A percentile compares a stretch with the other conserved stretches of the same genome.
Evolutionary conservation across 1,284 basidiomycete species (phyloP).

Genomic region (Paramarasmius palmivorus): DNA sequence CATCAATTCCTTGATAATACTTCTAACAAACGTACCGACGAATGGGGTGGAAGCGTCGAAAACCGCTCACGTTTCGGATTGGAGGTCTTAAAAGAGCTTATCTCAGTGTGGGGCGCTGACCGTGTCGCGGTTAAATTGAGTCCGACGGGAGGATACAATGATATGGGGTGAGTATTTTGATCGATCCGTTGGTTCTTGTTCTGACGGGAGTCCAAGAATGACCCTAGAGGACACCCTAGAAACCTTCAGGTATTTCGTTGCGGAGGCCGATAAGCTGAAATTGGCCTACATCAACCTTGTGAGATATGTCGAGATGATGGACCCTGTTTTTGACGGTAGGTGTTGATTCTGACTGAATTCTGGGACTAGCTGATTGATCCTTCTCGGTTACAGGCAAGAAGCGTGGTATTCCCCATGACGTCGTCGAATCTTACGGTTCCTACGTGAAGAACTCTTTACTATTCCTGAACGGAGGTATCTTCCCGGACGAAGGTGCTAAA

Average conservation of each 20-base stretch:
- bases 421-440: constrained; percentile 34
- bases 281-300: constrained; percentile 20
- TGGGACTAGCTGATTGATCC: not conserved
- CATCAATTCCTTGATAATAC: constrained; percentile 58
- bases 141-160: constrained; percentile 51
- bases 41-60: constrained; percentile 59
- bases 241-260: constrained; percentile 23
- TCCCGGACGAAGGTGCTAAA: constrained; percentile 34
- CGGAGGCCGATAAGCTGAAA: constrained; percentile 20
- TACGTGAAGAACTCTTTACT: constrained; percentile 30
- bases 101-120: constrained; percentile 49
- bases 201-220: constrained; percentile 32
- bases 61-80: constrained; percentile 57
- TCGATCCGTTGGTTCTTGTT: constrained; percentile 39
- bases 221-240: constrained; percentile 32
- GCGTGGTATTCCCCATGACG: constrained; percentile 15
- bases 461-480: constrained; percentile 33
- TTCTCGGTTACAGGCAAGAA: constrained; percentile 9
- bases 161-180: constrained; percentile 37
- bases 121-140: constrained; percentile 52
- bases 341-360: not conserved
- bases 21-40: constrained; percentile 58
- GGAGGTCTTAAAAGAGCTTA: constrained; percentile 49
- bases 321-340: constrained; percentile 11
- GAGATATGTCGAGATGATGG: constrained; percentile 33